phyloP scores from a whole-genome alignment of 2,329 filamentous ascomycete genomes.

The Verticillium tricorpus region DNA sequence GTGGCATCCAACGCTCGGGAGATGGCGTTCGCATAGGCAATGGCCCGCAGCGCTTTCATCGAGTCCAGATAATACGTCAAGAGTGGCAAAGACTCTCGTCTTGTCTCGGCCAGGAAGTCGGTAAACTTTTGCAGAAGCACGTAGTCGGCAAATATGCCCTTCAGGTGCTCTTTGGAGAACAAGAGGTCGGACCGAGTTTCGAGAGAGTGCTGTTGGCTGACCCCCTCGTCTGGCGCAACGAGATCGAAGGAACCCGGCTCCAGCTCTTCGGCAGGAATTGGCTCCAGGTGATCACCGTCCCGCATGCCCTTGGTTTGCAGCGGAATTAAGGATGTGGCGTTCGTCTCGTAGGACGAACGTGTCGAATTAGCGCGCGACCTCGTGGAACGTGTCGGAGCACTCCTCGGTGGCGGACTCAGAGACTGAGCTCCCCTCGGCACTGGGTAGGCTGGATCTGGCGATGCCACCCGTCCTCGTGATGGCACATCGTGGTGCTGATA shows the following conservation, averaged over 20 bases:
- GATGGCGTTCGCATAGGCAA: conserved; percentile 67
- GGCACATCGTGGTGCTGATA: conserved; percentile 1
- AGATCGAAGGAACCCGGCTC: conserved; percentile 32
- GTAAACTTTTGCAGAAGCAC: conserved; percentile 61
- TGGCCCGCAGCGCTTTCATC: conserved; percentile 65
- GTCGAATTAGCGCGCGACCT: conserved; percentile 21
- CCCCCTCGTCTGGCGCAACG: conserved; percentile 17
- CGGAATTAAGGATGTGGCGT: conserved; percentile 14
- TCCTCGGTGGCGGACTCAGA: conserved; percentile 18
- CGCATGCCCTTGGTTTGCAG: conserved; percentile 17
- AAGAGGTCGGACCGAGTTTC: conserved; percentile 62
- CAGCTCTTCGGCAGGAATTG: conserved; percentile 29
- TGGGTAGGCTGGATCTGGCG: conserved; percentile 6
- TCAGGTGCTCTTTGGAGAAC: conserved; percentile 62
- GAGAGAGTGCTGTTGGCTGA: conserved; percentile 39
- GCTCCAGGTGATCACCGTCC: conserved; percentile 26
- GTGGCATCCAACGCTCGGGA: conserved; percentile 56
- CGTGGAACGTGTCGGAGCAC: conserved; percentile 20
- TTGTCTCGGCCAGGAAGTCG: conserved; percentile 55
- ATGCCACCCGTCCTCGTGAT: conserved; percentile 5
- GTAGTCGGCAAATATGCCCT: conserved; percentile 60
- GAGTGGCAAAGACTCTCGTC: conserved; percentile 59
- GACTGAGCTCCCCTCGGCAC: conserved; percentile 13
- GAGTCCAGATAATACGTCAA: conserved; percentile 70
- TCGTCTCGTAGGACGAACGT: conserved; percentile 21